phyloP scores from a whole-genome alignment of 495 filamentous ascomycete species.

The Xylaria telfairii region DNA sequence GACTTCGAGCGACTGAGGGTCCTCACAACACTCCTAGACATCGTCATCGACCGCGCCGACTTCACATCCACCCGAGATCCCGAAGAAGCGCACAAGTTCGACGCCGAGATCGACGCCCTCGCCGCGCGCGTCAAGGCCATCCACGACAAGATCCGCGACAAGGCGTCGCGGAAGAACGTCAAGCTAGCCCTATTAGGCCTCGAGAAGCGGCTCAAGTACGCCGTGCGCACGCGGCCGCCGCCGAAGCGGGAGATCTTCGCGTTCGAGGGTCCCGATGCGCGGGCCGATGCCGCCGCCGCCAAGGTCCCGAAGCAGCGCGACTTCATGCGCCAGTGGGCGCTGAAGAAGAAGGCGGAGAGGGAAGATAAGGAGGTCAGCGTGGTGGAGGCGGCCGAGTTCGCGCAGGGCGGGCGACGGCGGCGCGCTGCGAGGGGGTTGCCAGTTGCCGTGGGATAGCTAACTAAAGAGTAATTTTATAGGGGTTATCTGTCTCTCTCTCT shows the following conservation, averaged over 20 bases:
- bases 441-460: conserved; percentile 6
- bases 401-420: not conserved
- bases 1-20: conserved; percentile 71
- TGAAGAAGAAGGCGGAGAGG: conserved; percentile 45
- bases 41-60: conserved; percentile 70
- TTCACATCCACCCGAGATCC: conserved; percentile 29
- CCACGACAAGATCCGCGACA: conserved; percentile 74
- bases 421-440: conserved; percentile 1
- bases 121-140: conserved; percentile 67
- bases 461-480: not conserved
- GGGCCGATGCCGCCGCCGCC: conserved; percentile 39
- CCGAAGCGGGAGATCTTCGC: conserved; percentile 64
- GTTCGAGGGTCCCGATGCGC: conserved; percentile 31
- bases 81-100: conserved; percentile 58
- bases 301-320: conserved; percentile 43
- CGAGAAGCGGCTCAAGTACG: conserved; percentile 71
- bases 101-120: conserved; percentile 71
- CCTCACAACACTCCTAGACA: conserved; percentile 69
- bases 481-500: no score
- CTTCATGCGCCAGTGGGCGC: conserved; percentile 54
- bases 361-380: conserved; percentile 21
- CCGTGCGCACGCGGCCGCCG: conserved; percentile 69
- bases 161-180: conserved; percentile 72
- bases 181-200: conserved; percentile 75
- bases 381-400: not conserved